Evolutionary conservation across 2,329 filamentous ascomycete genomes (phyloP).

Genomic region (Colletotrichum sublineola): DNA sequence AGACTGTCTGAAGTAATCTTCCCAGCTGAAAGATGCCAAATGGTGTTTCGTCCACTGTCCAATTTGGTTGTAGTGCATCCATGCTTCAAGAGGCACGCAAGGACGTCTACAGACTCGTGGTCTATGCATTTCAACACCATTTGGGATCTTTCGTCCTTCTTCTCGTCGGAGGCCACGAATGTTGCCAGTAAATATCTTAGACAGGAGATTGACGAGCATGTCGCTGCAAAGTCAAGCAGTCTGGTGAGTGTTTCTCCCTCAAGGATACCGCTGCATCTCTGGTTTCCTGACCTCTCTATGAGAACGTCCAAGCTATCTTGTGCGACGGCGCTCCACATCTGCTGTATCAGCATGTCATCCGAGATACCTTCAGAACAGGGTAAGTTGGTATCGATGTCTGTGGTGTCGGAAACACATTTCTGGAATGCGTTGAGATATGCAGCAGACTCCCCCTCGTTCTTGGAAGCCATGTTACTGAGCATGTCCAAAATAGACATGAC

Average conservation of each 20-base stretch:
- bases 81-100: conserved; percentile 12
- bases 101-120: conserved; percentile 6
- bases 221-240: not conserved
- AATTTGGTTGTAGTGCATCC: not conserved
- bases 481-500: not conserved
- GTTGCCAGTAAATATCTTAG: not conserved
- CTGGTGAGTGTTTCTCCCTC: not conserved
- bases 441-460: not conserved
- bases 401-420: not conserved
- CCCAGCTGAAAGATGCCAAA: conserved; percentile 18
- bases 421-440: conserved; percentile 29
- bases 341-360: conserved; percentile 14
- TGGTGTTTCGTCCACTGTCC: not conserved
- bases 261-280: not conserved
- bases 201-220: conserved; percentile 5
- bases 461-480: not conserved
- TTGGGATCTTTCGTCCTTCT: not conserved
- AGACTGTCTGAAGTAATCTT: not conserved
- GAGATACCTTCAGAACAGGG: not conserved
- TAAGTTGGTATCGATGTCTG: conserved; percentile 1
- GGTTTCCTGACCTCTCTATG: not conserved
- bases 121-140: not conserved
- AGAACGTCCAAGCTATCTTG: not conserved
- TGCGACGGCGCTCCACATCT: conserved; percentile 17
- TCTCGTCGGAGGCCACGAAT: not conserved